phyloP scores from a whole-genome alignment of 176 grass and related monocot species.

The Carex parvula region DNA sequence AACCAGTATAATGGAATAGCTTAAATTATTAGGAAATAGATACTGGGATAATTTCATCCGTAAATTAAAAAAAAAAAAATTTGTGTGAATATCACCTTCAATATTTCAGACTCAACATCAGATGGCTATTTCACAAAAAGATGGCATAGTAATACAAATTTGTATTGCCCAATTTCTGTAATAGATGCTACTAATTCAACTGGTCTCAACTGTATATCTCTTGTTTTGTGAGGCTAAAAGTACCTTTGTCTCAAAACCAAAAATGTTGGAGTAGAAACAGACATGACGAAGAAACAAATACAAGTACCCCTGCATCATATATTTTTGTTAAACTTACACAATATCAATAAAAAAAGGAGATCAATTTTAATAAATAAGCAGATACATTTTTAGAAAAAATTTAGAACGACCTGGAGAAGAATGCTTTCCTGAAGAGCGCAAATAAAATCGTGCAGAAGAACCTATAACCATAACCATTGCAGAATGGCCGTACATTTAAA shows the following conservation, averaged over 20 bases:
- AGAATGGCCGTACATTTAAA: conserved; percentile 2
- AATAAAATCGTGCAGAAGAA: conserved; percentile 91
- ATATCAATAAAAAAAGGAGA: conserved; percentile 33
- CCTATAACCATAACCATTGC: conserved; percentile 40
- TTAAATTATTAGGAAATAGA: neutral
- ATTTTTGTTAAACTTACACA: conserved; percentile 21
- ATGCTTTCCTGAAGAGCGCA: conserved; percentile 94
- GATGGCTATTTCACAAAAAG: neutral
- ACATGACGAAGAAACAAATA: conserved; percentile 96
- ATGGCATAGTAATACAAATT: neutral
- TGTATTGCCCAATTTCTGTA: conserved; percentile 8
- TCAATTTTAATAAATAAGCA: conserved; percentile 5
- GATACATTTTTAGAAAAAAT: neutral
- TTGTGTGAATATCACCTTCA: neutral
- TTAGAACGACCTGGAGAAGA: conserved; percentile 75
- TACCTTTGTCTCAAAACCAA: conserved; percentile 99
- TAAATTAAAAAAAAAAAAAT: neutral
- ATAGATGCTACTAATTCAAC: neutral
- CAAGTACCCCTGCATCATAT: conserved; percentile 79
- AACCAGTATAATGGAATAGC: neutral
- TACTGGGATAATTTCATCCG: neutral
- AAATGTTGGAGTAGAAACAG: conserved; percentile 98
- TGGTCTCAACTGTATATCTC: conserved; percentile 1
- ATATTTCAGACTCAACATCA: neutral
- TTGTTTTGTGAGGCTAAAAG: neutral